These are phyloP conservation scores for Mycena floridula DNA, from an alignment of 768 basidiomycete genomes.

Conservation along the genomic window DNA sequence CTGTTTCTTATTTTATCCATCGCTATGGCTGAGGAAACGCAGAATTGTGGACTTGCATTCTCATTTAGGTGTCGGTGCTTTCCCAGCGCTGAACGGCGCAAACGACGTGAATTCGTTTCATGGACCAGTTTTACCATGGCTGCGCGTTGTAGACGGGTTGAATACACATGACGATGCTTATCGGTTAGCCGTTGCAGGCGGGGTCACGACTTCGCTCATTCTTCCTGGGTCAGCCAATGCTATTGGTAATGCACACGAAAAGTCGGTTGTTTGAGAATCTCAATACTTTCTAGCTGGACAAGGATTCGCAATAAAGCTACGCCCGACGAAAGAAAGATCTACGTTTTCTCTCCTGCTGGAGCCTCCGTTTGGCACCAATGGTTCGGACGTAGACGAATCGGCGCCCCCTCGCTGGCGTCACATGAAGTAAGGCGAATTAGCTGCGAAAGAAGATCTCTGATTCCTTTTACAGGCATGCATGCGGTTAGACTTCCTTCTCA, in stretches of 20 bases:
- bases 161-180: conserved; percentile 63
- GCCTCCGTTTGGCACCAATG: conserved; percentile 35
- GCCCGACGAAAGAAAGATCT: conserved; percentile 40
- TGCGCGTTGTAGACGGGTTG: conserved; percentile 58
- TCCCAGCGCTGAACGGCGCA: conserved; percentile 23
- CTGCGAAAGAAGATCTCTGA: too few species aligned
- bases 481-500: conserved; percentile 25
- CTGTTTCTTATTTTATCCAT: background rate
- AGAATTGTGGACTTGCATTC: conserved; percentile 38
- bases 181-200: conserved; percentile 48
- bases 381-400: conserved; percentile 17
- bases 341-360: conserved; percentile 43
- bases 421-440: conserved; percentile 32
- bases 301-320: conserved; percentile 45
- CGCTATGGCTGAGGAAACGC: conserved; percentile 11
- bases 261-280: background rate
- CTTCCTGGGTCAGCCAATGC: conserved; percentile 46
- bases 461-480: conserved; percentile 30
- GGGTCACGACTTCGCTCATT: conserved; percentile 59
- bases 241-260: conserved; percentile 1
- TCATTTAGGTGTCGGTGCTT: conserved; percentile 25
- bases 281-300: conserved; percentile 31
- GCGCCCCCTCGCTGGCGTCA: conserved; percentile 34
- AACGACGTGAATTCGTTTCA: conserved; percentile 36
- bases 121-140: conserved; percentile 47